These are phyloP conservation scores for Candida sakaeoensis DNA, from an alignment of 805 yeast species.

Conservation along the genomic window DNA sequence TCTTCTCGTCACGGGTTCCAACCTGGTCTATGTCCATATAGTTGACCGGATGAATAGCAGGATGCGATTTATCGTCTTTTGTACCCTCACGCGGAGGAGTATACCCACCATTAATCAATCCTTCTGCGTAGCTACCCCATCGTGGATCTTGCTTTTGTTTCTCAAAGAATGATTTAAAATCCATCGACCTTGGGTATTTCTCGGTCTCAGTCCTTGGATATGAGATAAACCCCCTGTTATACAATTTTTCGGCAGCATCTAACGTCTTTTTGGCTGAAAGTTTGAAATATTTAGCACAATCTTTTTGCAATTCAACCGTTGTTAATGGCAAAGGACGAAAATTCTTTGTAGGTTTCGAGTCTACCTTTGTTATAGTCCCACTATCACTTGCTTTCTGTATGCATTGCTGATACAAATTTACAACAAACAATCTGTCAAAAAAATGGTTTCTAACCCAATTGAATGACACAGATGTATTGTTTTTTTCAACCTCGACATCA, in stretches of 20 bases:
- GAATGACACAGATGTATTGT: constrained; percentile 40
- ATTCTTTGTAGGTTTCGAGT: constrained; percentile 63
- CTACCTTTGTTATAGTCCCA: constrained; percentile 51
- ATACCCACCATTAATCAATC: constrained; percentile 41
- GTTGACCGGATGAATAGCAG: constrained; percentile 90
- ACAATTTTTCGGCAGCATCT: constrained; percentile 75
- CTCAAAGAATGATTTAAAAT: constrained; percentile 56
- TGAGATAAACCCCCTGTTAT: constrained; percentile 81
- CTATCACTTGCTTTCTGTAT: constrained; percentile 34
- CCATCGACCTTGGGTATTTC: constrained; percentile 72
- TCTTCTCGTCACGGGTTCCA: constrained; percentile 46
- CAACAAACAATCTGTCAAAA: constrained; percentile 67
- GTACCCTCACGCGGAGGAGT: constrained; percentile 74
- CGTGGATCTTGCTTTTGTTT: constrained; percentile 50
- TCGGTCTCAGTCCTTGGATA: constrained; percentile 99
- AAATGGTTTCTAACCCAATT: constrained; percentile 71
- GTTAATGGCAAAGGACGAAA: constrained; percentile 89
- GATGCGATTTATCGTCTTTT: constrained; percentile 94
- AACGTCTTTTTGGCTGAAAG: constrained; percentile 78
- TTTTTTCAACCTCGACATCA: constrained; percentile 47
- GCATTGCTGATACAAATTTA: constrained; percentile 67
- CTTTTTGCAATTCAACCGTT: constrained; percentile 88
- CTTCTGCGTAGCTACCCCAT: constrained; percentile 74
- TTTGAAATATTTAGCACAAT: constrained; percentile 70
- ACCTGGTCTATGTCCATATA: constrained; percentile 31